phyloP scores from a whole-genome alignment of 2,329 filamentous ascomycete species.

The Alternaria rosae region DNA sequence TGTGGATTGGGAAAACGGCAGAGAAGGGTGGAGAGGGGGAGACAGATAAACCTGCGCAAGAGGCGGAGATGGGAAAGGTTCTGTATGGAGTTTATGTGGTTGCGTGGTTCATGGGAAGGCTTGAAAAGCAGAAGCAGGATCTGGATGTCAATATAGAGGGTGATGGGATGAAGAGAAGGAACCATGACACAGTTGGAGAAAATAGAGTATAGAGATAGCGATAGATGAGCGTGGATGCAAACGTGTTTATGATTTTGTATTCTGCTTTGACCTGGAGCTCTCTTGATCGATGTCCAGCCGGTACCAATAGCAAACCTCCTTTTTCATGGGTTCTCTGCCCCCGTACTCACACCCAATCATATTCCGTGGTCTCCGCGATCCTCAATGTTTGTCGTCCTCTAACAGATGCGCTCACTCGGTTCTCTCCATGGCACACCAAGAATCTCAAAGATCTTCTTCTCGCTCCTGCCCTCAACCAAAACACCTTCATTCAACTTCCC shows the following conservation, averaged over 20 bases:
- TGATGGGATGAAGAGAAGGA: slow-evolving; percentile 9
- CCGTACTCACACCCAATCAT: neutral
- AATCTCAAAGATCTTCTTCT: slow-evolving; percentile 81
- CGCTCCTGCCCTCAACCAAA: slow-evolving; percentile 76
- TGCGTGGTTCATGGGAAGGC: slow-evolving; percentile 20
- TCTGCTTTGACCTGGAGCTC: neutral
- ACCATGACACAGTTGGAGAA: neutral
- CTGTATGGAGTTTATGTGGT: slow-evolving; percentile 29
- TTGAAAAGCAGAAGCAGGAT: slow-evolving; percentile 19
- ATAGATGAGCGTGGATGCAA: neutral
- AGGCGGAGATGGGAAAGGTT: slow-evolving; percentile 25
- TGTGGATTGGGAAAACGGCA: slow-evolving; percentile 55
- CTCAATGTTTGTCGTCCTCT: neutral
- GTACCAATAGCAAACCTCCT: too few relatives aligned
- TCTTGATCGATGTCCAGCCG: neutral
- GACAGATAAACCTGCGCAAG: neutral
- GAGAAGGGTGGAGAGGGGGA: slow-evolving; percentile 15
- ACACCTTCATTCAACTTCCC: slow-evolving; percentile 71
- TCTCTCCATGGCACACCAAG: slow-evolving; percentile 85
- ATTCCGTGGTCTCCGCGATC: neutral
- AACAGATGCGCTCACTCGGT: slow-evolving; percentile 49
- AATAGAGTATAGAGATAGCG: neutral
- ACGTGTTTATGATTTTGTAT: too few relatives aligned
- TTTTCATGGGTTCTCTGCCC: neutral
- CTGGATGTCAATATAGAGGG: slow-evolving; percentile 22